Conservation (phyloP, 2,329 filamentous ascomycete genomes). For the Pseudovirgaria hyperparasitica region DNA sequence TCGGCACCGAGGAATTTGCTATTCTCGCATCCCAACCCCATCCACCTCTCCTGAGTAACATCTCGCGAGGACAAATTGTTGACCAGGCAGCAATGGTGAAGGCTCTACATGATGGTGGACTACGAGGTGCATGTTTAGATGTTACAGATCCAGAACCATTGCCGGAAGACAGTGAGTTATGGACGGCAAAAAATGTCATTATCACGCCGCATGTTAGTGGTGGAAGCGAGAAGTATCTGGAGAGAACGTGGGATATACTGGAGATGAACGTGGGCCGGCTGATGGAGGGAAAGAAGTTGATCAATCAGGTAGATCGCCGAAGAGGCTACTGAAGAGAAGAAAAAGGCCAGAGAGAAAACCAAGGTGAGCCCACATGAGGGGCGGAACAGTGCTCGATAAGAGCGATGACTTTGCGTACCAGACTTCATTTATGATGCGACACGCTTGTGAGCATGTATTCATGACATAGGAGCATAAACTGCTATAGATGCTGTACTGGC, state of each 20-base stretch:
- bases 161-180: slow-evolving; percentile 53
- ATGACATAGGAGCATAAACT: too few relatives aligned
- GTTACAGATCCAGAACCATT: slow-evolving; percentile 72
- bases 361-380: too few relatives aligned
- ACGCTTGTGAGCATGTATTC: too few relatives aligned
- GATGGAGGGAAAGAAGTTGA: slow-evolving; percentile 39
- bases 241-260: slow-evolving; percentile 45
- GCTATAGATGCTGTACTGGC: too few relatives aligned
- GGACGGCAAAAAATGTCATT: slow-evolving; percentile 55
- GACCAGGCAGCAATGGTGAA: slow-evolving; percentile 49
- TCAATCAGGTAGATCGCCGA: slow-evolving; percentile 49
- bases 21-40: slow-evolving; percentile 34
- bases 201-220: slow-evolving; percentile 57
- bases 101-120: slow-evolving; percentile 42
- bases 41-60: slow-evolving; percentile 55
- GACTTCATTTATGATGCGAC: too few relatives aligned
- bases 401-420: too few relatives aligned
- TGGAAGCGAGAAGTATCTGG: slow-evolving; percentile 39
- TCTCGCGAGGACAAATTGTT: slow-evolving; percentile 53
- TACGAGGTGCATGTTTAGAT: slow-evolving; percentile 60
- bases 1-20: slow-evolving; percentile 42
- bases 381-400: too few relatives aligned
- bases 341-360: too few relatives aligned
- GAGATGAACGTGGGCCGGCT: slow-evolving; percentile 42
- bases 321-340: slow-evolving; percentile 42